Evolutionary conservation across 2,329 filamentous ascomycete genomes (phyloP), one percentile per base, ranked within the genome.

Genomic region (Neonectria magnoliae): DNA sequence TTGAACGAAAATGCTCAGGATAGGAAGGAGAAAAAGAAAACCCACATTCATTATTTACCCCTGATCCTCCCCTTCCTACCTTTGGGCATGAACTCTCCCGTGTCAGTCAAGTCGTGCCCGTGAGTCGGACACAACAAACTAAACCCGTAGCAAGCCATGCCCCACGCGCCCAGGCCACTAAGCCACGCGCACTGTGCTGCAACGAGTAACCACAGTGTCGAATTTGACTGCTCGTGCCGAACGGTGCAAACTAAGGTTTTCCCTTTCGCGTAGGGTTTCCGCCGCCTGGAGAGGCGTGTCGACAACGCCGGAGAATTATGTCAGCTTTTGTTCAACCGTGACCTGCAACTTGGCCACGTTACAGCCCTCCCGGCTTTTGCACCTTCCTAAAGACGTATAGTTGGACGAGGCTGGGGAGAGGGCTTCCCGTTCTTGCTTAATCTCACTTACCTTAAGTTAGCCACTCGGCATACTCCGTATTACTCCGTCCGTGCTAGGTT

Each of bases 111-210:
- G 36, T 2, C 14, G 6, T n/a, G 36, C 5, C 5, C 14, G 6
- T 25, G 45, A 36, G 48, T 14, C 48, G 31, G n/a, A 51, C 48
- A 18, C 18, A 50, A 9, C 22, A 16, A 16, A 14, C 45, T 48
- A 48, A 29, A n/a, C 18, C 8, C 22, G 51, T 31, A 33, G 11
- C 51, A 48, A 50, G 51, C 44, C 58, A 48, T 14, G 22, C 59
- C 60, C 54, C 29, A 29, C 29, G 29, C 9, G 29, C 9, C 48
- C 48, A 57, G 36, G 41, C 7, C 45, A n/a, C 48, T 50, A 47
- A 48, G 25, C 25, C 54, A 27, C 27, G 10, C 48, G 48, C 60
- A 62, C 60, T 62, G 60, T 62, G 48, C 48, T 38, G 11, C n/a
- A 47, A 22, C 6, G 10, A 50, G 10, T 7, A 41, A 45, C 31